Evolutionary conservation across 495 filamentous ascomycete genomes (phyloP).

Genomic region (Penicillium manginii): DNA sequence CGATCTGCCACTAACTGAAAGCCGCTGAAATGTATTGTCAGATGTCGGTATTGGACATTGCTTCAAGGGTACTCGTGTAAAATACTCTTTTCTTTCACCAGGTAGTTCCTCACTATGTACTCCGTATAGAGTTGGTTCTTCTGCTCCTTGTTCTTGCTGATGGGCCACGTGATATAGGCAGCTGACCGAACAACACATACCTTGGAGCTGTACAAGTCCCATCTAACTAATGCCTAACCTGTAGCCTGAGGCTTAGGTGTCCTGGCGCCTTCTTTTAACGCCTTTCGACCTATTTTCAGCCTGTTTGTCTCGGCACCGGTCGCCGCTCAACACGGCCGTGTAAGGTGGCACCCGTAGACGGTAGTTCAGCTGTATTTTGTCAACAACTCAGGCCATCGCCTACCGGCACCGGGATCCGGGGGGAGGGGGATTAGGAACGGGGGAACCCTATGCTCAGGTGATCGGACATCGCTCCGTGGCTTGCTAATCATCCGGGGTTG

Average conservation of each 20-base stretch:
- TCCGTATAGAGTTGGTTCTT: not conserved
- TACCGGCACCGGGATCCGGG: constrained; percentile 6
- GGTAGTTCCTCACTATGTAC: not conserved
- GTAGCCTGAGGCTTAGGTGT: too few species aligned
- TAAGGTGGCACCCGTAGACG: not conserved
- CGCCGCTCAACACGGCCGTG: not conserved
- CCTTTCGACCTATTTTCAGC: not conserved
- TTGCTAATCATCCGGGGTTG: constrained; percentile 22
- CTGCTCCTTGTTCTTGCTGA: not conserved
- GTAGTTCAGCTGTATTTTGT: not conserved
- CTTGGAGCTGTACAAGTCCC: too few species aligned
- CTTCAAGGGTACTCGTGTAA: not conserved
- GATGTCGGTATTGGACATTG: not conserved
- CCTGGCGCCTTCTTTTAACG: not conserved
- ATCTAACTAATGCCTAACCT: too few species aligned
- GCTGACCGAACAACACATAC: not conserved
- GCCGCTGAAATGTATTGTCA: constrained; percentile 27
- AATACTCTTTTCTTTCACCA: too few species aligned
- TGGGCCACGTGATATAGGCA: constrained; percentile 11
- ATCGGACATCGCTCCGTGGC: constrained; percentile 17
- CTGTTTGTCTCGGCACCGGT: not conserved
- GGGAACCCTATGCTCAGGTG: constrained; percentile 11
- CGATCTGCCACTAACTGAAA: constrained; percentile 38
- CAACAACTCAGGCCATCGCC: not conserved
- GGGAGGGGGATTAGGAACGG: not conserved